A percentile compares a stretch with the other conserved stretches of the same genome.
These are phyloP conservation scores for Erysimum cheiranthoides DNA, from an alignment of 345 rosid species.

Conservation along the genomic window DNA sequence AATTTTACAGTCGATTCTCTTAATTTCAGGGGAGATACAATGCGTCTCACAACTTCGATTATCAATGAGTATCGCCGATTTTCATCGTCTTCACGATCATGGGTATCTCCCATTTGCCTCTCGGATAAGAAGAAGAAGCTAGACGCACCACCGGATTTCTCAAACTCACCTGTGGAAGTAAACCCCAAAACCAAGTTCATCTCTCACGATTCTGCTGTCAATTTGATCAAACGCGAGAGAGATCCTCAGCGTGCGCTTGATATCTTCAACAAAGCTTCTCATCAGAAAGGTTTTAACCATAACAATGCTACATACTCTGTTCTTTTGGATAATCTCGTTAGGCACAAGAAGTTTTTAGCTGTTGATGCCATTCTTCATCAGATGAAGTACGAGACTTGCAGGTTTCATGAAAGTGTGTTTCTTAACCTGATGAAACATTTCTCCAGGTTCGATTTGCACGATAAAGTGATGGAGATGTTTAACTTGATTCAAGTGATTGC, in stretches of 20 bases:
- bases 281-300: slow-evolving; percentile 81
- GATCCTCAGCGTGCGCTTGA: slow-evolving; percentile 77
- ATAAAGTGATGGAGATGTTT: slow-evolving; percentile 76
- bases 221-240: slow-evolving; percentile 70
- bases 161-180: slow-evolving; percentile 36
- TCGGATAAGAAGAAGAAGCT: slow-evolving; percentile 41
- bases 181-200: slow-evolving; percentile 58
- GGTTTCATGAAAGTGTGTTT: slow-evolving; percentile 76
- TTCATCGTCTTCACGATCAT: slow-evolving; percentile 56
- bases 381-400: slow-evolving; percentile 87
- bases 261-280: slow-evolving; percentile 66
- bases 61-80: slow-evolving; percentile 32
- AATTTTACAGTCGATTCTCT: not conserved
- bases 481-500: slow-evolving; percentile 62
- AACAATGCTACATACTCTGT: slow-evolving; percentile 81
- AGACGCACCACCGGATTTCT: slow-evolving; percentile 48
- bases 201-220: slow-evolving; percentile 66
- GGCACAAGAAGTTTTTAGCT: slow-evolving; percentile 71
- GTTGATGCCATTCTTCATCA: slow-evolving; percentile 76
- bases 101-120: slow-evolving; percentile 66
- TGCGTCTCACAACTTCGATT: slow-evolving; percentile 36
- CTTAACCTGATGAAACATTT: slow-evolving; percentile 82
- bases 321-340: slow-evolving; percentile 69
- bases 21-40: slow-evolving; percentile 11
- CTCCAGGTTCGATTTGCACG: slow-evolving; percentile 55